Conservation (phyloP, 371 early-diverging fungal species). For the Mortierella sp. region DNA sequence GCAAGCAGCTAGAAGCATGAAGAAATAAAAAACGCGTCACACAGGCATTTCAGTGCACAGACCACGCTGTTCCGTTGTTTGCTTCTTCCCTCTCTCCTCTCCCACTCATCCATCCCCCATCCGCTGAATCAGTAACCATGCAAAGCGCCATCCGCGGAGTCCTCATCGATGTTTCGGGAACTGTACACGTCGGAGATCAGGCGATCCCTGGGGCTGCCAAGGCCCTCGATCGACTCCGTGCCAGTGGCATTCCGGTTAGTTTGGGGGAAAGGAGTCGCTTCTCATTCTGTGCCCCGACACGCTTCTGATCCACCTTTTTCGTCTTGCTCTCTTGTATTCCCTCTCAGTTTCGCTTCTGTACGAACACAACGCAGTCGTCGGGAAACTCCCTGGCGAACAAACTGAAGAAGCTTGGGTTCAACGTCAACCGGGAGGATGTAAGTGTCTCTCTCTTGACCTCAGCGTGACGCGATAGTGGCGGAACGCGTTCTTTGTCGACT, state of each 20-base stretch:
- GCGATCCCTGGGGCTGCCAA: constrained; percentile 76
- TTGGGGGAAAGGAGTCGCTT: too few species aligned
- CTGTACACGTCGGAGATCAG: constrained; percentile 79
- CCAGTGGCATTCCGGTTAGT: constrained; percentile 64
- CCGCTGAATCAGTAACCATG: constrained; percentile 6
- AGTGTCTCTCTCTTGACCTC: background rate
- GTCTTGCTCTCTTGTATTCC: background rate
- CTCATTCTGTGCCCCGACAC: too few species aligned
- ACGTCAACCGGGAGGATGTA: constrained; percentile 71
- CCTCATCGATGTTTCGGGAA: constrained; percentile 84
- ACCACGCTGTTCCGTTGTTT: background rate
- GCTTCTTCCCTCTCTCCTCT: background rate
- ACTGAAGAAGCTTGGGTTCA: constrained; percentile 72
- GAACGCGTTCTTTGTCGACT: background rate
- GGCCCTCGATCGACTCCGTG: constrained; percentile 72
- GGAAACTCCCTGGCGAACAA: constrained; percentile 62
- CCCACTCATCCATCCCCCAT: background rate
- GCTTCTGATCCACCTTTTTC: too few species aligned
- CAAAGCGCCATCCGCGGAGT: constrained; percentile 59
- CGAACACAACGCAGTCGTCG: constrained; percentile 88
- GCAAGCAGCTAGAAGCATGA: background rate
- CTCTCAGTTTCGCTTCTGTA: constrained; percentile 69
- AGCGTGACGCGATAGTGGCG: too few species aligned
- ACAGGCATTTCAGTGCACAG: background rate
- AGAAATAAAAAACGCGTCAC: background rate